Conservation (phyloP, 139 green algal genomes). For the Chlamydomonas eustigma region DNA sequence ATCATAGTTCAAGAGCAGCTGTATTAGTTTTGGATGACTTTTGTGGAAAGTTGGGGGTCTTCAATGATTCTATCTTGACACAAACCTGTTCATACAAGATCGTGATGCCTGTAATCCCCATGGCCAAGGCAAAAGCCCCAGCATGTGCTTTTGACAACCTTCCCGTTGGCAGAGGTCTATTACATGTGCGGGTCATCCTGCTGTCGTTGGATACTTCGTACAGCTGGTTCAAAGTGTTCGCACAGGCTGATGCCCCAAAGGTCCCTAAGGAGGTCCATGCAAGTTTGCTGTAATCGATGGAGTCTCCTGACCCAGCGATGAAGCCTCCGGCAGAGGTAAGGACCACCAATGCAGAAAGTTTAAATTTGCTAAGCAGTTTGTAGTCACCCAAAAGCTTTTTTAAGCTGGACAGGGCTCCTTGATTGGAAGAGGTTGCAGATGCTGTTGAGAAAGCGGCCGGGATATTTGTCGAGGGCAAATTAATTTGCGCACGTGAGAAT, state of each 20-base stretch:
- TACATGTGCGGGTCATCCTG: conserved; percentile 83
- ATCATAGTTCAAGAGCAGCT: too few relatives aligned
- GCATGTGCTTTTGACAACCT: conserved; percentile 66
- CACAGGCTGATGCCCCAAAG: conserved; percentile 72
- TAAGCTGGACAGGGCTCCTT: background rate
- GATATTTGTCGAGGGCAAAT: too few relatives aligned
- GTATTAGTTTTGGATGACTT: too few relatives aligned
- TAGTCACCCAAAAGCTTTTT: conserved; percentile 53
- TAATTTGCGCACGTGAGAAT: too few relatives aligned
- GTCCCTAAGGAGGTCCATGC: conserved; percentile 86
- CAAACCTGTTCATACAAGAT: conserved; percentile 46
- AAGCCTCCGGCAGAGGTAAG: conserved; percentile 83
- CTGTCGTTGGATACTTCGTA: conserved; percentile 81
- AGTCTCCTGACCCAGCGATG: conserved; percentile 69
- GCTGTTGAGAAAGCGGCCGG: too few relatives aligned
- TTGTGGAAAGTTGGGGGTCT: too few relatives aligned
- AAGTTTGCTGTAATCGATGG: conserved; percentile 61
- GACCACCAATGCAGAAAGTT: conserved; percentile 85
- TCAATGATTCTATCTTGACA: background rate
- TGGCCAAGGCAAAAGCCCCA: conserved; percentile 69
- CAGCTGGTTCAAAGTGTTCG: conserved; percentile 97
- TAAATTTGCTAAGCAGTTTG: conserved; percentile 85
- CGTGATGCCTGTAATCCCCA: conserved; percentile 63
- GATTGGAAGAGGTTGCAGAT: too few relatives aligned
- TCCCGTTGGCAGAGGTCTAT: conserved; percentile 86